Percentiles rank a stretch among this genome's conserved stretches.
Conservation (phyloP, 2,329 filamentous ascomycete species). For the Alternaria sp. region DNA sequence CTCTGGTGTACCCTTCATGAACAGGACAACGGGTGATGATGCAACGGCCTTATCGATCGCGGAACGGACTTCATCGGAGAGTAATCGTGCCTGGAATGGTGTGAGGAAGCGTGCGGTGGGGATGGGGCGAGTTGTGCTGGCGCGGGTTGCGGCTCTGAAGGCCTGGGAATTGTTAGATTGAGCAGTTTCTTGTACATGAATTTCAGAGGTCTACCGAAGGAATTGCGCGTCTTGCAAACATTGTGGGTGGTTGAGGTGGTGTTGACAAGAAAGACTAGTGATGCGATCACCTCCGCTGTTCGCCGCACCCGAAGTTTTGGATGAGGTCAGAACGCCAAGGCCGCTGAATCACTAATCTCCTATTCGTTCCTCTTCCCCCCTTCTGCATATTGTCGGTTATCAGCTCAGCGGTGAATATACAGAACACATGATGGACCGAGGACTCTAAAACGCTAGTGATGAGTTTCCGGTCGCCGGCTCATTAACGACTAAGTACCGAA, state of each 20-base stretch:
- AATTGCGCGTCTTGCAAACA: slow-evolving; percentile 52
- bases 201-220: slow-evolving; percentile 39
- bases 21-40: slow-evolving; percentile 91
- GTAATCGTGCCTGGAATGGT: slow-evolving; percentile 66
- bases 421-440: neutral
- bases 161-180: slow-evolving; percentile 38
- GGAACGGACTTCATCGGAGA: slow-evolving; percentile 79
- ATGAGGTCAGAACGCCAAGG: slow-evolving; percentile 45
- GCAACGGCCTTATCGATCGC: slow-evolving; percentile 91
- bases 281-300: slow-evolving; percentile 33
- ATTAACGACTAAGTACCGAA: neutral
- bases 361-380: slow-evolving; percentile 6
- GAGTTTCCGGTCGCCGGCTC: neutral
- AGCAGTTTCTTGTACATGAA: neutral
- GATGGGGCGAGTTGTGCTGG: slow-evolving; percentile 38
- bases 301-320: slow-evolving; percentile 37
- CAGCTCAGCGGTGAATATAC: neutral
- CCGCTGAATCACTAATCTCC: slow-evolving; percentile 22
- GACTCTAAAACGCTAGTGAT: neutral
- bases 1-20: slow-evolving; percentile 99
- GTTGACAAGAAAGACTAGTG: slow-evolving; percentile 25
- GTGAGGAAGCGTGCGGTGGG: slow-evolving; percentile 57
- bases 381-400: neutral
- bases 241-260: slow-evolving; percentile 30
- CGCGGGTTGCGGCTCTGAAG: slow-evolving; percentile 48